Percentiles rank a stretch among this genome's conserved stretches.
These are phyloP conservation scores for Clarireedia monteithiana DNA, from an alignment of 2,329 filamentous ascomycete species.

Conservation along the genomic window DNA sequence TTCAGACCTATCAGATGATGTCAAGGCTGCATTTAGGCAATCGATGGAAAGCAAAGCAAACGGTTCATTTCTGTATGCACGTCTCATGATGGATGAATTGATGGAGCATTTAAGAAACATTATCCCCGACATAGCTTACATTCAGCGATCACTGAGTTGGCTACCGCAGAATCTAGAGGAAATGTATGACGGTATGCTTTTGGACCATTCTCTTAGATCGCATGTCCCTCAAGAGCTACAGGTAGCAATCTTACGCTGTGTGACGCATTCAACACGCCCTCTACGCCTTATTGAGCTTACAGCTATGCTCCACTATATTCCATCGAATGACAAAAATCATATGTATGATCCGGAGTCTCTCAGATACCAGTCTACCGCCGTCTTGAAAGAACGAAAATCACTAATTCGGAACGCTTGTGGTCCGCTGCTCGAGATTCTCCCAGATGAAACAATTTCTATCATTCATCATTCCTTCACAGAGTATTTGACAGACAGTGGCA, in stretches of 20 bases:
- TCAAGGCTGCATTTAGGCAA: not conserved
- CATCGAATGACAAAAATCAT: no score
- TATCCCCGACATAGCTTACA: not conserved
- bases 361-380: not conserved
- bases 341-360: no score
- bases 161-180: slow-evolving; percentile 20
- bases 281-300: slow-evolving; percentile 13
- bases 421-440: slow-evolving; percentile 35
- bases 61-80: slow-evolving; percentile 4
- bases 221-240: slow-evolving; percentile 10
- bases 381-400: slow-evolving; percentile 18
- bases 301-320: not conserved
- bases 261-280: slow-evolving; percentile 16
- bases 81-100: not conserved
- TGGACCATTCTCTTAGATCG: slow-evolving; percentile 8
- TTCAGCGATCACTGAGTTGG: not conserved
- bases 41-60: not conserved
- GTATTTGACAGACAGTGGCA: slow-evolving; percentile 30
- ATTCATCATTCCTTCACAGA: slow-evolving; percentile 43
- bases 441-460: slow-evolving; percentile 37
- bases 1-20: no score
- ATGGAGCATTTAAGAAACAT: not conserved
- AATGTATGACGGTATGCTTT: slow-evolving; percentile 21
- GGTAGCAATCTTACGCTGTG: slow-evolving; percentile 15
- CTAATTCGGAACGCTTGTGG: slow-evolving; percentile 31